A percentile compares a stretch with the other conserved stretches of the same genome.
Conservation (phyloP, 176 grass and related monocot genomes). For the maize (Zea mays) region Zm-B73-REFERENCE-NAM-5.0 NC_050103.1:156665501-156666000, state of each 20-base stretch:
- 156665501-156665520: conserved; percentile 31
- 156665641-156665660: conserved; percentile 43
- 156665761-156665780: conserved; percentile 36
- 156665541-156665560: conserved; percentile 45
- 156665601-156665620: conserved; percentile 35
- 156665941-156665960: conserved; percentile 38
- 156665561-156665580: conserved; percentile 32
- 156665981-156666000: conserved; percentile 34
- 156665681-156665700: conserved; percentile 39
- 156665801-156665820: conserved; percentile 43
- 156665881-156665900: conserved; percentile 27
- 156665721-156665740: conserved; percentile 42
- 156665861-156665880: conserved; percentile 44
- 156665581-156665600: conserved; percentile 45
- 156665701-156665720: conserved; percentile 38
- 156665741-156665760: conserved; percentile 39
- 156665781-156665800: conserved; percentile 25
- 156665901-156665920: conserved; percentile 33
- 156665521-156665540: conserved; percentile 45
- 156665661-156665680: conserved; percentile 37
- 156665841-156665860: conserved; percentile 35
- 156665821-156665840: conserved; percentile 42
- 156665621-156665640: conserved; percentile 28
- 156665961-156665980: conserved; percentile 23
- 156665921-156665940: conserved; percentile 33